phyloP scores from a whole-genome alignment of 2,329 filamentous ascomycete genomes.

The Alternaria angustiovoidea region DNA sequence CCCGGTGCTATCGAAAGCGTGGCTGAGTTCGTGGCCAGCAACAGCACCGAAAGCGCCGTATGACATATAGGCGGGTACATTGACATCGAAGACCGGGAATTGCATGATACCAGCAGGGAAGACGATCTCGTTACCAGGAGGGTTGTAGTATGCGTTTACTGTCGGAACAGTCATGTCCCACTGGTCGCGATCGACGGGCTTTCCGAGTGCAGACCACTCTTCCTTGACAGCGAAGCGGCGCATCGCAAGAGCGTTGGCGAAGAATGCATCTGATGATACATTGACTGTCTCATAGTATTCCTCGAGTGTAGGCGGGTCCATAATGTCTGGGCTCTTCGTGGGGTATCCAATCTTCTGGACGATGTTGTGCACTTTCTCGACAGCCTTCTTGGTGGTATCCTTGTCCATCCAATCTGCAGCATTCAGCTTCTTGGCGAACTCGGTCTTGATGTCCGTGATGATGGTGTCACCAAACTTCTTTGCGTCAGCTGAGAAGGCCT shows the following conservation, averaged over 20 bases:
- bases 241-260: slow-evolving; percentile 64
- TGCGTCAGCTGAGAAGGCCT: slow-evolving; percentile 71
- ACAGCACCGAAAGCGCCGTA: slow-evolving; percentile 75
- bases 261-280: slow-evolving; percentile 62
- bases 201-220: slow-evolving; percentile 66
- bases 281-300: slow-evolving; percentile 65
- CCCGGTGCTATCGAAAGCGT: slow-evolving; percentile 73
- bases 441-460: slow-evolving; percentile 73
- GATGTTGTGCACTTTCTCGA: slow-evolving; percentile 72
- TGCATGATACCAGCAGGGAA: slow-evolving; percentile 76
- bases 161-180: slow-evolving; percentile 69
- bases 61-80: slow-evolving; percentile 69
- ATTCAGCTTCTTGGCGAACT: slow-evolving; percentile 69
- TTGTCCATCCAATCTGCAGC: slow-evolving; percentile 71
- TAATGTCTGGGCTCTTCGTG: slow-evolving; percentile 67
- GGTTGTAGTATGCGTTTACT: slow-evolving; percentile 71
- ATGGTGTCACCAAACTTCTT: slow-evolving; percentile 74
- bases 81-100: slow-evolving; percentile 69
- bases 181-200: slow-evolving; percentile 66
- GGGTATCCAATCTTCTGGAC: slow-evolving; percentile 74
- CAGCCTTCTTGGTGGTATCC: slow-evolving; percentile 65
- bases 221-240: slow-evolving; percentile 58
- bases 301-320: slow-evolving; percentile 64
- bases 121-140: slow-evolving; percentile 71
- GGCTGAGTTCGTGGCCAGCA: slow-evolving; percentile 73